Evolutionary conservation across 148 eudicot species (phyloP).

Genomic region (Silene uniflora): DNA sequence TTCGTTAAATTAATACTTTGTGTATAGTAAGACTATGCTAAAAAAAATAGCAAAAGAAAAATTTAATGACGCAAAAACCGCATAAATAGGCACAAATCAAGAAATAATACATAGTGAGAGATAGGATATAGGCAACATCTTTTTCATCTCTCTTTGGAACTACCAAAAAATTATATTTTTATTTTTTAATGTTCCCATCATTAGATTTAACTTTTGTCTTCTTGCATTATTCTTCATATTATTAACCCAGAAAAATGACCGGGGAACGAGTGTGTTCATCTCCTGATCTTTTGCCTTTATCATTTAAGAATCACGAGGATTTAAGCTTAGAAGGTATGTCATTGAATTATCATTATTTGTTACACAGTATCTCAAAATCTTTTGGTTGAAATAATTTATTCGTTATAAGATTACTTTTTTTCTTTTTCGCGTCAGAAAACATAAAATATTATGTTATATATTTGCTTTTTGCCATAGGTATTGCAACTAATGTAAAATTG

Average conservation of each 20-base stretch:
- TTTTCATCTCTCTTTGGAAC: too few species aligned
- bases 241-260: constrained; percentile 35
- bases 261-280: constrained; percentile 46
- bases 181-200: neutral
- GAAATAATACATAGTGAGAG: neutral
- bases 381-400: neutral
- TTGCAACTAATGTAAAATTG: constrained; percentile 66
- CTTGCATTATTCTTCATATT: neutral
- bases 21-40: too few species aligned
- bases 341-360: neutral
- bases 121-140: neutral
- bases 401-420: neutral
- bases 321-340: constrained; percentile 65
- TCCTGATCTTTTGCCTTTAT: constrained; percentile 42
- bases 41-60: too few species aligned
- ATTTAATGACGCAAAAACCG: neutral
- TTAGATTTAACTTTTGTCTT: neutral
- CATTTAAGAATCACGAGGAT: constrained; percentile 32
- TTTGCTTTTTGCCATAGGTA: constrained; percentile 36
- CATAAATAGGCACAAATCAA: neutral
- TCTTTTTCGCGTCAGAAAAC: too few species aligned
- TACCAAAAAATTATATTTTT: neutral
- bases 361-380: neutral
- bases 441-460: neutral
- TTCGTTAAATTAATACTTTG: too few species aligned